Base-by-base conservation (phyloP, 331 rosid species). In the Quercus tomentella region DNA sequence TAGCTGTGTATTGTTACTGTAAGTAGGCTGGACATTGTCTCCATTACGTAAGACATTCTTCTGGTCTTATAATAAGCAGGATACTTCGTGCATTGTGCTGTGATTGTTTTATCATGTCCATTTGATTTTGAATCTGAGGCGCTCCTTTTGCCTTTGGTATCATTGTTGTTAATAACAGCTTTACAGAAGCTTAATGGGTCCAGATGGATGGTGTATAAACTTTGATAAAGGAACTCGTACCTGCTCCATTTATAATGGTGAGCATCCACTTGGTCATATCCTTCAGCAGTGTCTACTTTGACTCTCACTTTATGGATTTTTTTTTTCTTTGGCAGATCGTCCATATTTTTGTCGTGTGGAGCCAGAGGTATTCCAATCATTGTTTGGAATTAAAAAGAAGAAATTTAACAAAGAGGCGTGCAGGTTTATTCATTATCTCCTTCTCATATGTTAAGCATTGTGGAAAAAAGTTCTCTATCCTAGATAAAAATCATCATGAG, bases 191-290 rank as follows among this genome's bases (percentile, higher is more conserved):
- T 80, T 95, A 84, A 86, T 84, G 20, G 97, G 97, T 30, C 84
- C 81, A 1, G 99, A 95, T 82, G 97, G 99, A 71, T 95, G 99
- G 99, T 95, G 97, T 49, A 77, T 91, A 66, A 90, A 92, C 85
- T 92, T 75, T 75, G 91, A 89, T 17, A 95, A 93, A 81, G 81
- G 73, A 80, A 83, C 89, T 1, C 83, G 97, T 71, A 95, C 83
- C 81, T 95, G 99, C 85, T 93, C 90, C 45, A 90, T 92, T 68
- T 93, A 95, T 84, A 60, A 89, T 49, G 97, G 97, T 91, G 16
- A 86, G 60, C 43, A 1, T 70, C 65, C 17, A 4, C 30, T 49
- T 70, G 3, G 6, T 75, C 1, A 8, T 68, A 8, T 30, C 57
- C 21, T 43, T 8, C 70, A 31, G 3, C 33, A 43, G 55, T 55